Conservation (phyloP, 305 asterid genomes). For the Caryopteris hybrid region DNA sequence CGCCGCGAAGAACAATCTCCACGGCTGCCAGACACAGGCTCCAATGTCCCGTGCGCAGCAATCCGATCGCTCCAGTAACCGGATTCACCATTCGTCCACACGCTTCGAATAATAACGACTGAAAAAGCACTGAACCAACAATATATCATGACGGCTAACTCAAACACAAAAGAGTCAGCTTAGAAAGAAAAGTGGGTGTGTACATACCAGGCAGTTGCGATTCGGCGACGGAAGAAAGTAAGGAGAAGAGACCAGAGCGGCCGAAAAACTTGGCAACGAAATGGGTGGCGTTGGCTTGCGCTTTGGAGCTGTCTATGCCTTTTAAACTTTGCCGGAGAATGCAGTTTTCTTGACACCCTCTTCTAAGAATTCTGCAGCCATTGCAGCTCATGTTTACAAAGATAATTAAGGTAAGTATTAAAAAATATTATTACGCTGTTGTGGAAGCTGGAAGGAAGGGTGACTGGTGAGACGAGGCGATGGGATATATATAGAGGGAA, state of each 20-base stretch:
- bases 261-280: constrained; percentile 81
- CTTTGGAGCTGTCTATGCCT: constrained; percentile 41
- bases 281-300: constrained; percentile 71
- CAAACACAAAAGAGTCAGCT: no score
- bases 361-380: constrained; percentile 68
- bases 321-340: constrained; percentile 54
- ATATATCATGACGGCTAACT: not conserved
- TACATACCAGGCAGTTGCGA: constrained; percentile 54
- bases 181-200: no score
- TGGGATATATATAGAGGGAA: constrained; percentile 10
- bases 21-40: constrained; percentile 65
- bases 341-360: constrained; percentile 70
- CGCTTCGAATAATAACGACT: constrained; percentile 61
- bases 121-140: constrained; percentile 40
- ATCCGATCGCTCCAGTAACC: constrained; percentile 65
- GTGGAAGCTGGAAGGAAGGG: constrained; percentile 11
- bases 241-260: constrained; percentile 74
- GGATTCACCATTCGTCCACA: constrained; percentile 77
- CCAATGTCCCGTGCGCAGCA: constrained; percentile 68
- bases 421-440: not conserved
- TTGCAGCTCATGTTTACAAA: constrained; percentile 70
- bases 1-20: constrained; percentile 72
- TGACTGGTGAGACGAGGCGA: constrained; percentile 7
- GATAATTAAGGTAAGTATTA: no score
- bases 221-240: constrained; percentile 54